Conservation (phyloP, 1,284 basidiomycete genomes). For the Mycocalia duriaeana region DNA sequence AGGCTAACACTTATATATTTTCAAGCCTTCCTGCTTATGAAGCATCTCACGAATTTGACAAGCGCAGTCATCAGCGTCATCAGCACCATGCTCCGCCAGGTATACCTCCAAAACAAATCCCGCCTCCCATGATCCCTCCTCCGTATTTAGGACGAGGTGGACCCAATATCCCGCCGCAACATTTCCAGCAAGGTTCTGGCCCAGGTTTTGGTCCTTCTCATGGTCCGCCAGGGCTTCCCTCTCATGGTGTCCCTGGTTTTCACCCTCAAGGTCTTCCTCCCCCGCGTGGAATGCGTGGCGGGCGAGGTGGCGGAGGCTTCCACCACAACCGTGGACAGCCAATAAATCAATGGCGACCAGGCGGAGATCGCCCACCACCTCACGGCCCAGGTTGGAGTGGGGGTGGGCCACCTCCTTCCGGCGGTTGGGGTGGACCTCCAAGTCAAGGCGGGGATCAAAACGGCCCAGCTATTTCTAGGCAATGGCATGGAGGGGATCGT, state of each 20-base stretch:
- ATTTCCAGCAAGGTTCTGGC: background rate
- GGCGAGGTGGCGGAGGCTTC: no score
- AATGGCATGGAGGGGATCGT: no score
- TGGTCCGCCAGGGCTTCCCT: background rate
- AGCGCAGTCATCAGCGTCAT: constrained; percentile 62
- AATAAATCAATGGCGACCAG: no score
- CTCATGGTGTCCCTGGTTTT: background rate
- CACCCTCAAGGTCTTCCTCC: constrained; percentile 1
- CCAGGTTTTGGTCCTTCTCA: no score
- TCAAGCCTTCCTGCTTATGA: constrained; percentile 70
- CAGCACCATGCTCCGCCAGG: constrained; percentile 22
- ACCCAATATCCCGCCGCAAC: constrained; percentile 1
- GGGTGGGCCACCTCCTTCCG: background rate
- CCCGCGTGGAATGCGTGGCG: background rate
- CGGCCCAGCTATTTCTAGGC: no score
- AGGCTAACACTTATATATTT: no score
- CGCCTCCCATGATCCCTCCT: constrained; percentile 3
- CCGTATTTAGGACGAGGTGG: background rate
- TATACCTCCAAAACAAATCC: constrained; percentile 6
- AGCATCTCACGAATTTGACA: constrained; percentile 82
- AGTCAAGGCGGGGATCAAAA: background rate
- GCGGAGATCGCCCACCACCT: no score
- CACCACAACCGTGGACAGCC: no score
- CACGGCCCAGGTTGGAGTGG: no score
- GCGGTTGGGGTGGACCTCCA: background rate